Conservation (phyloP, 306 rosid genomes). For the Quercus parvula region DNA sequence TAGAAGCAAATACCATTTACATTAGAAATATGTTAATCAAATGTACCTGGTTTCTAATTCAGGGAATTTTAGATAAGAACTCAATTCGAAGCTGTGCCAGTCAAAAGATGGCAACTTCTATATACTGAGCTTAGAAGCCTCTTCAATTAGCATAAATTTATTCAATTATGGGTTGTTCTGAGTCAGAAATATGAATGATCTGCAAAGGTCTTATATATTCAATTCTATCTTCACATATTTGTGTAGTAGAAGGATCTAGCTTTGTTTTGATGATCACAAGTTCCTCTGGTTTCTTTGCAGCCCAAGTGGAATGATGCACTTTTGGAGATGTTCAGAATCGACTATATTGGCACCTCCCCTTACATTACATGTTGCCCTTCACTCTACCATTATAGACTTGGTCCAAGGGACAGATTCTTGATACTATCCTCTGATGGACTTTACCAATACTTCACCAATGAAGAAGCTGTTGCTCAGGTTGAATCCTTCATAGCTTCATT, state of each 20-base stretch:
- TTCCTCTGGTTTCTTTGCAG: conserved; percentile 41
- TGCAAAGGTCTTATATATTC: too few species aligned
- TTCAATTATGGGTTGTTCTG: too few species aligned
- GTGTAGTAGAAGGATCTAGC: too few species aligned
- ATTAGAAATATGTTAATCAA: too few species aligned
- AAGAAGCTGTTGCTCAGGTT: conserved; percentile 67
- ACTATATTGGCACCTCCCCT: conserved; percentile 64
- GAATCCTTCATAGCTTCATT: conserved; percentile 61
- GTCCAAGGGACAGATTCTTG: conserved; percentile 58
- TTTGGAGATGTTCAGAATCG: conserved; percentile 67
- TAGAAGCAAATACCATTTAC: neutral
- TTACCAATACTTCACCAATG: conserved; percentile 75
- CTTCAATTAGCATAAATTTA: too few species aligned
- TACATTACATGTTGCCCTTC: conserved; percentile 70
- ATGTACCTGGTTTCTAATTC: too few species aligned
- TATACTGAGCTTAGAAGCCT: too few species aligned
- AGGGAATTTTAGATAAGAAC: neutral
- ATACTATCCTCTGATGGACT: conserved; percentile 90
- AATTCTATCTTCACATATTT: too few species aligned
- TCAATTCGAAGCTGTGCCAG: neutral
- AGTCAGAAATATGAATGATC: too few species aligned
- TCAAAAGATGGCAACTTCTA: too few species aligned
- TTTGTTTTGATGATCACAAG: conserved; percentile 2
- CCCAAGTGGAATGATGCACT: conserved; percentile 76
- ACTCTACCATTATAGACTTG: conserved; percentile 57